Evolutionary conservation across 2,329 filamentous ascomycete genomes (phyloP).

Genomic region (Cadophora sp.): DNA sequence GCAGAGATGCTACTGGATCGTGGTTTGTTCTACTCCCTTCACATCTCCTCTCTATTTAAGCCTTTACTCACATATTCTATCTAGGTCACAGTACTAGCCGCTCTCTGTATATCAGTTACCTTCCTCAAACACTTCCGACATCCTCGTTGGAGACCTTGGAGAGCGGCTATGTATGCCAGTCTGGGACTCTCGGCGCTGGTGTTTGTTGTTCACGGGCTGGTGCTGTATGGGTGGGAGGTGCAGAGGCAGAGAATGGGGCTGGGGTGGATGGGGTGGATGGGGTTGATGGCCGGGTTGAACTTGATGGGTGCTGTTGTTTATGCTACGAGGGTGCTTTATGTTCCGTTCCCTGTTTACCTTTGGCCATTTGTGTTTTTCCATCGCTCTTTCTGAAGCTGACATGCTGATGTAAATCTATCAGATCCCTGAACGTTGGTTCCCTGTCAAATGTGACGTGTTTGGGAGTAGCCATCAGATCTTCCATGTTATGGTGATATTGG

Average conservation of each 20-base stretch:
- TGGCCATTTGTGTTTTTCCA: too few species aligned
- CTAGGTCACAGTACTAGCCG: conserved; percentile 46
- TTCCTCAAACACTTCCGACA: conserved; percentile 34
- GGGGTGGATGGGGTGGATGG: conserved; percentile 28
- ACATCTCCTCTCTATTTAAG: background rate
- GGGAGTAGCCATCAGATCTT: conserved; percentile 44
- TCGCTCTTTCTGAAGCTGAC: too few species aligned
- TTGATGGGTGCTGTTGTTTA: conserved; percentile 30
- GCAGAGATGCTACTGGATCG: conserved; percentile 46
- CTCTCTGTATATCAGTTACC: conserved; percentile 45
- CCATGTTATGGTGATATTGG: conserved; percentile 43
- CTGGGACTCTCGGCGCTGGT: conserved; percentile 40
- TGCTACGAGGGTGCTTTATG: conserved; percentile 16
- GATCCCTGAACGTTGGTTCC: conserved; percentile 42
- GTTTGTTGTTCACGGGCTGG: conserved; percentile 39
- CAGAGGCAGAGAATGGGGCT: conserved; percentile 35
- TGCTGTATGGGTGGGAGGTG: conserved; percentile 32
- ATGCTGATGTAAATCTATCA: conserved; percentile 2
- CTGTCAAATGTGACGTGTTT: conserved; percentile 37
- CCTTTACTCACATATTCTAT: background rate
- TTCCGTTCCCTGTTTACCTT: too few species aligned
- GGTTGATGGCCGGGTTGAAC: conserved; percentile 28
- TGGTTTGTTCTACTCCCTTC: conserved; percentile 43
- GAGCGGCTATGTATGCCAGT: conserved; percentile 37
- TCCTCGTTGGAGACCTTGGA: conserved; percentile 32